Base-by-base conservation (phyloP, 164 flowering plant species). In the Umbilicus rupestris region DNA sequence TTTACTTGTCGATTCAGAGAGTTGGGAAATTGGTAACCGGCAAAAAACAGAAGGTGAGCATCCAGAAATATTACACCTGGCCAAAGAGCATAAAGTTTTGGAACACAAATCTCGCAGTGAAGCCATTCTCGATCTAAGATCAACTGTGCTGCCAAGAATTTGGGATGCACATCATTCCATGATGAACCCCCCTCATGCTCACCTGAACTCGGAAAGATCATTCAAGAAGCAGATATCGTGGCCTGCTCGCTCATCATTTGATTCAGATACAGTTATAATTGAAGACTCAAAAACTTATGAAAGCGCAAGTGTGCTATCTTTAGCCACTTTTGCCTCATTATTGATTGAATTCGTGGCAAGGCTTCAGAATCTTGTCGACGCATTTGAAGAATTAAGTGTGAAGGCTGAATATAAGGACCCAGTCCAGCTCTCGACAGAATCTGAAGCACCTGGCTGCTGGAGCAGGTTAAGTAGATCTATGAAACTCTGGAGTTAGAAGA, bases 311-410 rank as follows among this genome's bases (percentile, higher is more conserved):
- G 80, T 84, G 2, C 74, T 90, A 71, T 86, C 92, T 5, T 72
- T 90, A 60, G 97, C 91, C 7, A 94, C 96, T 2, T 94, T 94
- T 71, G 63, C 89, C 30, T 90, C 97, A 3, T 83, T 94, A 33
- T 50, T 93, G 76, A 88, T 90, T 31, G 98, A 93, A 69, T 93
- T 93, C 74, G 98, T 87, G 29, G 98, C 98, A 19, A 87, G 98
- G 83, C 91, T 94, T 71, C 90, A 90, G 65, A 82, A 89, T 76
- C 77, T 94, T 11, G 96, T 94, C 1, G 80, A 78, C 62, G 64
- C 96, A 33, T 90, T 87, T 46, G 81, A 85, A 73, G 95, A 86
- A 50, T 82, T 94, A 30, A 86, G 96, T 64, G 85, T 82, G 69
- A 82, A 76, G 24, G 99, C 98, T 33, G 81, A 78, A 1, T 95